Percentiles rank a stretch among this genome's conserved stretches.
Conservation (phyloP, 2,329 filamentous ascomycete genomes). For the Cladophialophora exuberans region DNA sequence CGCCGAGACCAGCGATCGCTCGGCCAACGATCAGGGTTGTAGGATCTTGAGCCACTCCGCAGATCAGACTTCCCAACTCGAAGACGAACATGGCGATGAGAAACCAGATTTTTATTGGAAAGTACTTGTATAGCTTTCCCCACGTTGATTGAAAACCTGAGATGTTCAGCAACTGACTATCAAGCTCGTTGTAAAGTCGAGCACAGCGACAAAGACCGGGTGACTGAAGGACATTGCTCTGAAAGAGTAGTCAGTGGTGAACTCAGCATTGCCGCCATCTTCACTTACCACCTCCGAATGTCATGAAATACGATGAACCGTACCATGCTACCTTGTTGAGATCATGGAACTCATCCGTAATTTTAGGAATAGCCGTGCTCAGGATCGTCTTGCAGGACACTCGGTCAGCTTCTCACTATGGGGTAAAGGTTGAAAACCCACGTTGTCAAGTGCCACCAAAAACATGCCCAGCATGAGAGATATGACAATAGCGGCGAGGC, state of each 20-base stretch:
- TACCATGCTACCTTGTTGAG: constrained; percentile 45
- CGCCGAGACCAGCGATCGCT: neutral
- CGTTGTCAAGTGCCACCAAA: too few relatives aligned
- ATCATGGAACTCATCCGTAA: constrained; percentile 41
- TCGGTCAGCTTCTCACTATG: too few relatives aligned
- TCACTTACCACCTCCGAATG: constrained; percentile 44
- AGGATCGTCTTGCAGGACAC: too few relatives aligned
- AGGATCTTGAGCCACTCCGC: neutral
- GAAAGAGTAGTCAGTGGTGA: too few relatives aligned
- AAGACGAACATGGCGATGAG: constrained; percentile 6
- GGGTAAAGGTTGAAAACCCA: too few relatives aligned
- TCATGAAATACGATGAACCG: constrained; percentile 46
- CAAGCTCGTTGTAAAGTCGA: too few relatives aligned
- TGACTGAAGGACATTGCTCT: too few relatives aligned
- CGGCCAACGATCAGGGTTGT: neutral
- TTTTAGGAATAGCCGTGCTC: constrained; percentile 29
- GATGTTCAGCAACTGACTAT: too few relatives aligned
- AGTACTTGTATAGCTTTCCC: constrained; percentile 53
- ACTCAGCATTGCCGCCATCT: too few relatives aligned
- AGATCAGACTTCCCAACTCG: neutral
- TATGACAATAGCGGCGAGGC: too few relatives aligned
- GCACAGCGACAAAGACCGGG: too few relatives aligned
- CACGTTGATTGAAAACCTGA: constrained; percentile 49
- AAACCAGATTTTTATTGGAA: constrained; percentile 43
- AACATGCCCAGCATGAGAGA: too few relatives aligned